Evolutionary conservation across 768 basidiomycete genomes (phyloP).

Genomic region (Imleria badia): DNA sequence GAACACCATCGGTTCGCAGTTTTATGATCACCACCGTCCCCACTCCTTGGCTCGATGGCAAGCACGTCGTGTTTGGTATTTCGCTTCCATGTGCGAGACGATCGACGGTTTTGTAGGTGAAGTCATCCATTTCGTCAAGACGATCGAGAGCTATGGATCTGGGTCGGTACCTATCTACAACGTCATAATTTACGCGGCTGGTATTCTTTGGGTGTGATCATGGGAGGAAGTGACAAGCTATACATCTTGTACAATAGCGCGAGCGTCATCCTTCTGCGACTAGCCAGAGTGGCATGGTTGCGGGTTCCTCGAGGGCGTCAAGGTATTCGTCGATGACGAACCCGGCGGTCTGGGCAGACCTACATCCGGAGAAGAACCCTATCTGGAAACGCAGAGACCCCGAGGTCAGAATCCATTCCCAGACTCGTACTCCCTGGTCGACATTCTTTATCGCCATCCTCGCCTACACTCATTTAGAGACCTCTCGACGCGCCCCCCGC

Average conservation of each 20-base stretch:
- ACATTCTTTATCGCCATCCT: no score
- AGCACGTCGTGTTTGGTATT: slow-evolving; percentile 18
- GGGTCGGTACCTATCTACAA: accelerated
- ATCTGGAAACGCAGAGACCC: no score
- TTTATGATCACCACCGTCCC: slow-evolving; percentile 87
- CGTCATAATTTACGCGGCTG: slow-evolving; percentile 1
- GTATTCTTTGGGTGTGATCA: background rate
- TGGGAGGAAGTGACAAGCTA: background rate
- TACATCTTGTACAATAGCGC: slow-evolving; percentile 3
- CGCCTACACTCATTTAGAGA: no score
- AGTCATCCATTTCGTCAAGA: background rate
- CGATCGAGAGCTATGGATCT: background rate
- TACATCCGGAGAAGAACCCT: no score
- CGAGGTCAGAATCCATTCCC: no score
- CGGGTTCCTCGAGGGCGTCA: no score
- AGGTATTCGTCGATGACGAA: no score
- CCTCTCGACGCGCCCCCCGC: no score
- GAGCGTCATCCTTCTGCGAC: background rate
- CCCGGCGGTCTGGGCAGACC: no score
- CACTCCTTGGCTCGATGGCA: slow-evolving; percentile 36
- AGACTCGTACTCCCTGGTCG: no score
- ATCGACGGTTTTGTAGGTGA: slow-evolving; percentile 1
- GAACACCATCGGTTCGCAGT: slow-evolving; percentile 88
- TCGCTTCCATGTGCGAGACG: background rate
- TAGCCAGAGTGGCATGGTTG: background rate